phyloP scores from a whole-genome alignment of 768 basidiomycete species.

The Clavulina sp. region DNA sequence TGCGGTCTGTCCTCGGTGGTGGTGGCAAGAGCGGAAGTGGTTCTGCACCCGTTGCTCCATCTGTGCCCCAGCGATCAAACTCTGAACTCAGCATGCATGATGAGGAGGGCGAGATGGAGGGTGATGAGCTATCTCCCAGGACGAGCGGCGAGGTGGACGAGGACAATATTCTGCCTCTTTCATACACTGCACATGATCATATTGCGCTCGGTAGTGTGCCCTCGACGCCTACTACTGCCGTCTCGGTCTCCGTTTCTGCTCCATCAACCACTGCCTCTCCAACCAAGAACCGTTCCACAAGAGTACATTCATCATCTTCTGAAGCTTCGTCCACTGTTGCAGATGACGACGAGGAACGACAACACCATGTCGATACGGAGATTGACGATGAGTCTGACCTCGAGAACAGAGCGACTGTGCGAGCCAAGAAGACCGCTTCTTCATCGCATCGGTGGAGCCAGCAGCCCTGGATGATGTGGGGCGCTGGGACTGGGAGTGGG shows the following conservation, averaged over 20 bases:
- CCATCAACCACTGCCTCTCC: too few species aligned
- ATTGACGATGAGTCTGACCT: too few species aligned
- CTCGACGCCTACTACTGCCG: too few species aligned
- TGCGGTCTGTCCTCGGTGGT: conserved; percentile 18
- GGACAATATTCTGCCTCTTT: not conserved
- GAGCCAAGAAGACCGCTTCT: not conserved
- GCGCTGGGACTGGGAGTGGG: not conserved
- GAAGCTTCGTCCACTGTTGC: too few species aligned
- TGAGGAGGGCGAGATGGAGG: not conserved
- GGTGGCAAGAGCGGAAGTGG: too few species aligned
- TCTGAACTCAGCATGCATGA: too few species aligned
- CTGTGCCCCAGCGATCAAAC: not conserved
- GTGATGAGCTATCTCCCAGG: not conserved
- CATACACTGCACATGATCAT: not conserved
- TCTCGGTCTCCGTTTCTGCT: too few species aligned
- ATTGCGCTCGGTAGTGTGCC: not conserved
- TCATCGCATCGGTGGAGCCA: not conserved
- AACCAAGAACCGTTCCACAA: too few species aligned
- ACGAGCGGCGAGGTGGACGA: not conserved
- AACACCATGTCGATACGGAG: too few species aligned
- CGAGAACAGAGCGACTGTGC: too few species aligned
- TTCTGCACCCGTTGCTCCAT: not conserved
- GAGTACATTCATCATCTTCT: too few species aligned
- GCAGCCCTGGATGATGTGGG: not conserved
- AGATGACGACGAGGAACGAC: too few species aligned